phyloP scores from a whole-genome alignment of 202 grass and related monocot genomes.

The Eragrostis tef region DNA sequence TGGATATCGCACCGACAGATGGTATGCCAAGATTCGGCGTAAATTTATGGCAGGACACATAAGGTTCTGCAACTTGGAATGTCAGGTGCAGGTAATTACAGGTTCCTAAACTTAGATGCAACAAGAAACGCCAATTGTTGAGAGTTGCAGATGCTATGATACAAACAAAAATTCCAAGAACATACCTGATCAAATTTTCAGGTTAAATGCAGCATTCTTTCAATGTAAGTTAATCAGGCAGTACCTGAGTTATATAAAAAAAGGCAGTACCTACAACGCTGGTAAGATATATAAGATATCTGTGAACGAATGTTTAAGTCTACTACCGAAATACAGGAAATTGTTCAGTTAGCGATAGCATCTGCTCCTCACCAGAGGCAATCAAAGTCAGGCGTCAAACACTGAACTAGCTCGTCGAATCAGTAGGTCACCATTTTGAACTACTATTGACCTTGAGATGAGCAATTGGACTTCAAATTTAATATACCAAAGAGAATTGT shows the following conservation, averaged over 20 bases:
- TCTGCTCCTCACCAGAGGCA: neutral
- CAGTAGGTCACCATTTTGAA: too few relatives aligned
- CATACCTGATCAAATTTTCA: neutral
- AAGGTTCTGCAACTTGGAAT: conserved; percentile 7
- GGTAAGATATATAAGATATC: neutral
- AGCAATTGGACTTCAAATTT: neutral
- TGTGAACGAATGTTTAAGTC: neutral
- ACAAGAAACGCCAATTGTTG: neutral
- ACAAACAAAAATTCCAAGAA: neutral
- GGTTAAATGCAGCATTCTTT: conserved; percentile 4
- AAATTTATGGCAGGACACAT: conserved; percentile 22
- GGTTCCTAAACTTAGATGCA: neutral
- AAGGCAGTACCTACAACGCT: too few relatives aligned
- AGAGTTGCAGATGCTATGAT: neutral
- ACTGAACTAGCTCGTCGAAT: neutral
- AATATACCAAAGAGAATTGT: neutral
- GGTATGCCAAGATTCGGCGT: neutral
- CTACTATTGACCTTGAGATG: neutral
- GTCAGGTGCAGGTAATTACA: conserved; percentile 3
- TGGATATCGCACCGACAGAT: conserved; percentile 38
- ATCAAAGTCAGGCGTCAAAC: neutral
- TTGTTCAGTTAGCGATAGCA: conserved; percentile 20
- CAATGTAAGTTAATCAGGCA: neutral
- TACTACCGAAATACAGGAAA: neutral
- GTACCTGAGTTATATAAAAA: too few relatives aligned